Conservation (phyloP, 257 asterid species). For the Plantago ovata region DNA sequence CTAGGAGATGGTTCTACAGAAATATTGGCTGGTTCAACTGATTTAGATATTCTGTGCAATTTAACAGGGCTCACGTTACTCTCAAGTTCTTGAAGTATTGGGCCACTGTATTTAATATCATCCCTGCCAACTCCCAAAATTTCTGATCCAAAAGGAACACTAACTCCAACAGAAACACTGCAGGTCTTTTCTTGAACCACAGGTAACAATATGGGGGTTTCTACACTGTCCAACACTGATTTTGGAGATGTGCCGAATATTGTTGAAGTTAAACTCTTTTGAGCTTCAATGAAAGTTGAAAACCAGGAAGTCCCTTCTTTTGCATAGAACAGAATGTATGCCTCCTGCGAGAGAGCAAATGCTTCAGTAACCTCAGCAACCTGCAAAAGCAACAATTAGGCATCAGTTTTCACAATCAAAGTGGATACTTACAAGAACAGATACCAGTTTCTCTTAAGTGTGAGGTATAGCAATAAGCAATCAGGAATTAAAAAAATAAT, state of each 20-base stretch:
- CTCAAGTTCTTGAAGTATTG: slow-evolving; percentile 20
- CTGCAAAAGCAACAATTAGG: slow-evolving; percentile 31
- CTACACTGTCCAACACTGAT: slow-evolving; percentile 63
- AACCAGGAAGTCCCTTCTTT: slow-evolving; percentile 70
- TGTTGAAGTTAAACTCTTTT: slow-evolving; percentile 30
- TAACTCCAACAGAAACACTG: slow-evolving; percentile 26
- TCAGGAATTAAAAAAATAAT: background rate
- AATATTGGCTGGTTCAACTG: slow-evolving; percentile 24
- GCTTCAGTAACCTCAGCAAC: slow-evolving; percentile 55
- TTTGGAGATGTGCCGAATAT: slow-evolving; percentile 61
- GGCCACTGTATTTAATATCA: slow-evolving; percentile 22
- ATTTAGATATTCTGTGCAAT: slow-evolving; percentile 15
- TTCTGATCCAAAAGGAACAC: slow-evolving; percentile 24
- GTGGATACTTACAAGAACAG: background rate
- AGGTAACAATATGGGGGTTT: slow-evolving; percentile 29
- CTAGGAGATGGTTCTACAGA: slow-evolving; percentile 17
- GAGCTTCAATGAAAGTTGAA: slow-evolving; percentile 51
- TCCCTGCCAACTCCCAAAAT: slow-evolving; percentile 15
- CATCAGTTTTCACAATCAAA: slow-evolving; percentile 14
- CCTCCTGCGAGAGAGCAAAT: slow-evolving; percentile 76
- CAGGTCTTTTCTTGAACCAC: slow-evolving; percentile 10
- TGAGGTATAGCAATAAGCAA: slow-evolving; percentile 7
- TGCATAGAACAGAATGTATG: slow-evolving; percentile 81
- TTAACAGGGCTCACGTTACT: slow-evolving; percentile 19
- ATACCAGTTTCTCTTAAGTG: background rate